A percentile compares a stretch with the other conserved stretches of the same genome.
phyloP scores from a whole-genome alignment of 176 grass and related monocot species.

The Juncus inflexus region DNA sequence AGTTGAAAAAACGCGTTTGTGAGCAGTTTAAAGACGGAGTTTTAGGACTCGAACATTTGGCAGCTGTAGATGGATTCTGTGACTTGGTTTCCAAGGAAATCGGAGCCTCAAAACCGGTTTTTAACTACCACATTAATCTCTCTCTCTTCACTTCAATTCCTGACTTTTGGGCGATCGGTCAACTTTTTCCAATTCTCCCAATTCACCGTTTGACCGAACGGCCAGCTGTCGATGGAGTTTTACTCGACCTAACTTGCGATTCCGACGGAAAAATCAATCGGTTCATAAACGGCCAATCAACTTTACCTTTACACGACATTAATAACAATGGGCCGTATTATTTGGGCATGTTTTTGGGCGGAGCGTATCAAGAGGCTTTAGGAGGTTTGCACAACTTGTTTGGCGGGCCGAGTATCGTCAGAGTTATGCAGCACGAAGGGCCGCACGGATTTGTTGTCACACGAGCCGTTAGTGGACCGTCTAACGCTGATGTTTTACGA shows the following conservation, averaged over 20 bases:
- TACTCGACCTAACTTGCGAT: conserved; percentile 90
- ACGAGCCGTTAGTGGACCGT: conserved; percentile 52
- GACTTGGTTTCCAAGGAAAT: conserved; percentile 72
- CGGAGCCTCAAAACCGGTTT: conserved; percentile 43
- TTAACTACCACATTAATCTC: conserved; percentile 73
- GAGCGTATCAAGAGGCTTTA: conserved; percentile 95
- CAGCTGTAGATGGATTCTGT: conserved; percentile 71
- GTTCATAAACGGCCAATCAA: conserved; percentile 69
- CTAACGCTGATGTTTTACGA: conserved; percentile 81
- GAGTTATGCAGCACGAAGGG: conserved; percentile 71
- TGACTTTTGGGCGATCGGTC: conserved; percentile 88
- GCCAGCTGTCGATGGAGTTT: conserved; percentile 48
- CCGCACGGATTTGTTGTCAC: conserved; percentile 88
- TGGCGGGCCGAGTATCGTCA: conserved; percentile 85
- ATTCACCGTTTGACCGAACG: conserved; percentile 78
- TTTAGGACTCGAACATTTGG: conserved; percentile 68
- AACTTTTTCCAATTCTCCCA: conserved; percentile 80
- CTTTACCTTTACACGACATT: conserved; percentile 77
- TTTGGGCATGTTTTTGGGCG: conserved; percentile 96
- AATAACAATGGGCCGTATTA: conserved; percentile 48
- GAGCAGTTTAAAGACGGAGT: conserved; percentile 86
- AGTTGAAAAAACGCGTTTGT: conserved; percentile 68
- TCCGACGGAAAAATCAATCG: conserved; percentile 78
- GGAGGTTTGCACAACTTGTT: conserved; percentile 93
- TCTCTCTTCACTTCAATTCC: conserved; percentile 92